Conservation (phyloP, 768 basidiomycete species). For the Termitomyces sp. region DNA sequence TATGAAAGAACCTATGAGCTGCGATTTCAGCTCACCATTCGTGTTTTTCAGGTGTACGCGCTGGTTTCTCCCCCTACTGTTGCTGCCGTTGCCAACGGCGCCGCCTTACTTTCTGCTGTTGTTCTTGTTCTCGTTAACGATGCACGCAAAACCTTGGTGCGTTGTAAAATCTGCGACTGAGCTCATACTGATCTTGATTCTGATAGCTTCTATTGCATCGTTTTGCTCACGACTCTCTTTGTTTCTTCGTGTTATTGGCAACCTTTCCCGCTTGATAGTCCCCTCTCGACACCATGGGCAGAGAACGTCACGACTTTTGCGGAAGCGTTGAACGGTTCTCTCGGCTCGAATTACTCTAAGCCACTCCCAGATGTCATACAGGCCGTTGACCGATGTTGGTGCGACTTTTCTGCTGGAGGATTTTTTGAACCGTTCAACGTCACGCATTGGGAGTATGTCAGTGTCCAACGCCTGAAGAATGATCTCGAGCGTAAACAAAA, state of each 20-base stretch:
- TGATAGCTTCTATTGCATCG: constrained; percentile 81
- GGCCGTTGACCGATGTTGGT: constrained; percentile 83
- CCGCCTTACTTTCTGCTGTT: constrained; percentile 77
- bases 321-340: constrained; percentile 56
- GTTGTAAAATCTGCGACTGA: constrained; percentile 23
- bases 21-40: constrained; percentile 3
- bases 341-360: constrained; percentile 36
- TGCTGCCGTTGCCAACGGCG: constrained; percentile 78
- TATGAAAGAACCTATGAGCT: not conserved
- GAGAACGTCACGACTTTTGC: constrained; percentile 72
- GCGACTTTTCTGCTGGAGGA: constrained; percentile 62
- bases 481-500: constrained; percentile 38
- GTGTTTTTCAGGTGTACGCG: constrained; percentile 68
- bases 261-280: constrained; percentile 65
- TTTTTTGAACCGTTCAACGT: constrained; percentile 80
- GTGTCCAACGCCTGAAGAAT: constrained; percentile 48
- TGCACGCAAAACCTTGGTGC: constrained; percentile 85
- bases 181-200: constrained; percentile 9
- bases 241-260: constrained; percentile 91
- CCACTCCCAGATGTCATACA: constrained; percentile 58
- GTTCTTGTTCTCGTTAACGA: constrained; percentile 71
- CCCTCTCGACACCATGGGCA: constrained; percentile 65
- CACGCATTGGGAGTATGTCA: constrained; percentile 70
- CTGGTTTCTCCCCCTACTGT: constrained; percentile 78
- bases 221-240: constrained; percentile 79